Conservation (phyloP, 208 protist species). For the Trypanosomatidae sp. region DNA sequence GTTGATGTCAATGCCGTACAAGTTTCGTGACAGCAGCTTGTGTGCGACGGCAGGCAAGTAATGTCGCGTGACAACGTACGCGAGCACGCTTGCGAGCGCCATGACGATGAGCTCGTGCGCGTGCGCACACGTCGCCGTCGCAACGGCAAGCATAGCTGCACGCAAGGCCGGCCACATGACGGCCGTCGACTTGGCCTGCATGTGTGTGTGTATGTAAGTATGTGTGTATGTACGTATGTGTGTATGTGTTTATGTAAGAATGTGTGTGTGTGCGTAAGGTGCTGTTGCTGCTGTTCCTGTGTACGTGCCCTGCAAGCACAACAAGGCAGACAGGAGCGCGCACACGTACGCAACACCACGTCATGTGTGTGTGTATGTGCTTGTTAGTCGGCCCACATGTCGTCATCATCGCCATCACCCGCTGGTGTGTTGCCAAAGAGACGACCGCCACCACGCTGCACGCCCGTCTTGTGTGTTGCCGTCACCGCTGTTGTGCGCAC, state of each 20-base stretch:
- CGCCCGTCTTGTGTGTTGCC: conserved; percentile 5
- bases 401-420: conserved; percentile 10
- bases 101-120: conserved; percentile 27
- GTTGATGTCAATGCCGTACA: conserved; percentile 94
- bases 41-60: conserved; percentile 46
- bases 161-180: too few relatives aligned
- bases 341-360: too few relatives aligned
- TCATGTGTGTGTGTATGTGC: not conserved
- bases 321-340: too few relatives aligned
- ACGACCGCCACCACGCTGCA: not conserved
- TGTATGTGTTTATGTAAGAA: too few relatives aligned
- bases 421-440: not conserved
- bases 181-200: too few relatives aligned
- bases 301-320: too few relatives aligned
- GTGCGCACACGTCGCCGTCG: too few relatives aligned
- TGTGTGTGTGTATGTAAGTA: too few relatives aligned
- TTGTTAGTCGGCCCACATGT: conserved; percentile 35
- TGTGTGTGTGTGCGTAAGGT: too few relatives aligned
- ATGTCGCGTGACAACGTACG: conserved; percentile 38
- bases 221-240: too few relatives aligned
- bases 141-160: too few relatives aligned
- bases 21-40: conserved; percentile 60
- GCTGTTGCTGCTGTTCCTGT: too few relatives aligned
- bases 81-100: conserved; percentile 27
- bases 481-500: conserved; percentile 2